Evolutionary conservation across 768 basidiomycete species (phyloP), one percentile per base, ranked within the genome.

Genomic region (Tricholoma hemisulphureum): DNA sequence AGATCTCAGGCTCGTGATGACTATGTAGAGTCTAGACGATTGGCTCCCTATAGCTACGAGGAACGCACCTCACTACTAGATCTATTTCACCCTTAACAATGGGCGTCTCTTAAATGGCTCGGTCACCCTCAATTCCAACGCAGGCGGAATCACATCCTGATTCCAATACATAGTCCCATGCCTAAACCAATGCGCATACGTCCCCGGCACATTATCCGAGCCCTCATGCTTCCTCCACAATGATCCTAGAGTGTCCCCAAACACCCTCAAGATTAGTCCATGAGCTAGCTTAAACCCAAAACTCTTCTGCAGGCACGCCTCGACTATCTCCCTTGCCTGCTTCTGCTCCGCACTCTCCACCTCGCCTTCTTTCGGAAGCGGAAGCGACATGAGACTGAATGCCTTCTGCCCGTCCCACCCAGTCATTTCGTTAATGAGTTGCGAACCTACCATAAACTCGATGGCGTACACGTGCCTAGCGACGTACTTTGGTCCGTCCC

Each of bases 211-310:
- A 48, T 48, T 6, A 48, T 48, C 45, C 26, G 45, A 48, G 1
- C 45, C 45, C 45, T 48, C 45, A 28, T 48, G 45, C 24, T 48
- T 48, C 45, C 45, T 48, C 45, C 45, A 48, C 45, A 48, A 48
- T 26, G 45, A 26, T 6, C 45, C 45, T 16, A 48, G 6, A 2
- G 45, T 48, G 45, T 48, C 45, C 26, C 45, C 45, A 48, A 28
- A 48, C 45, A 48, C 45, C 45, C 24, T 48, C 45, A 48, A 48
- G 28, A 48, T 48, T 26, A 48, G 24, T 26, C 45, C 45, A 28
- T 48, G 45, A 28, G 45, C 45, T 6, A 48, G 45, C 45, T 48
- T 48, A n/a, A 48, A 48, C 14, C 45, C 45, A 23, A 48, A 48
- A 48, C 45, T 48, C 24, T 6, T 48, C 45, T 48, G 45, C 45